phyloP scores from a whole-genome alignment of 805 yeast genomes.

The Zygotorulaspora florentina region DNA sequence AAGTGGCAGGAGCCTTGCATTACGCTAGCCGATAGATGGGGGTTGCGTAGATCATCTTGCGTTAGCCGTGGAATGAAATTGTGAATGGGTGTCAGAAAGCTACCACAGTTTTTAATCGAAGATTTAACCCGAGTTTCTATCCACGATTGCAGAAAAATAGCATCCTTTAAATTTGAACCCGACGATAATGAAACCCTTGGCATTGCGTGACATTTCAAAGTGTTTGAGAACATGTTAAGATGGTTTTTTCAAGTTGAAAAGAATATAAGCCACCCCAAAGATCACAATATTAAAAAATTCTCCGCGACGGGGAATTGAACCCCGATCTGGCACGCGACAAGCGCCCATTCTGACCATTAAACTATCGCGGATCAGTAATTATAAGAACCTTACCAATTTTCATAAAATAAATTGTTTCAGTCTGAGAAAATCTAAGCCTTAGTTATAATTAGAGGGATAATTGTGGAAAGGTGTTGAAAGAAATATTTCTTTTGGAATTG shows the following conservation, averaged over 20 bases:
- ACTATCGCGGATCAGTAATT: constrained; percentile 25
- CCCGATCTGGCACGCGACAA: constrained; percentile 30
- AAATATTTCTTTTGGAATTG: too few species aligned
- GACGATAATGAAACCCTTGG: constrained; percentile 20
- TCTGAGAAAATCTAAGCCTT: too few species aligned
- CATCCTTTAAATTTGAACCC: constrained; percentile 16
- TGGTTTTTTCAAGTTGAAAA: background rate
- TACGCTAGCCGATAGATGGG: constrained; percentile 10
- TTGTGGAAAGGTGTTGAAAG: too few species aligned
- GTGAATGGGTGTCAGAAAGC: constrained; percentile 5
- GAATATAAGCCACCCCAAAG: background rate
- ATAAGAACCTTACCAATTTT: too few species aligned
- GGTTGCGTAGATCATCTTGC: constrained; percentile 9
- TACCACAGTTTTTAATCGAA: background rate
- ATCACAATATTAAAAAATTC: constrained; percentile 13
- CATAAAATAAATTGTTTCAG: too few species aligned
- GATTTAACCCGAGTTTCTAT: constrained; percentile 11
- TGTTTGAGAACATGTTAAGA: too few species aligned
- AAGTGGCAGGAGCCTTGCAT: constrained; percentile 19
- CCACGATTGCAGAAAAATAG: constrained; percentile 27
- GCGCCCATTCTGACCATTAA: constrained; percentile 30
- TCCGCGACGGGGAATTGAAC: constrained; percentile 31
- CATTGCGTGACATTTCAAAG: constrained; percentile 13
- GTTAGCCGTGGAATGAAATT: constrained; percentile 14
- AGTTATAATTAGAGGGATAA: too few species aligned